Conservation (phyloP, 192 early-diverging fungal species). For the Allomyces macrogynus region DNA sequence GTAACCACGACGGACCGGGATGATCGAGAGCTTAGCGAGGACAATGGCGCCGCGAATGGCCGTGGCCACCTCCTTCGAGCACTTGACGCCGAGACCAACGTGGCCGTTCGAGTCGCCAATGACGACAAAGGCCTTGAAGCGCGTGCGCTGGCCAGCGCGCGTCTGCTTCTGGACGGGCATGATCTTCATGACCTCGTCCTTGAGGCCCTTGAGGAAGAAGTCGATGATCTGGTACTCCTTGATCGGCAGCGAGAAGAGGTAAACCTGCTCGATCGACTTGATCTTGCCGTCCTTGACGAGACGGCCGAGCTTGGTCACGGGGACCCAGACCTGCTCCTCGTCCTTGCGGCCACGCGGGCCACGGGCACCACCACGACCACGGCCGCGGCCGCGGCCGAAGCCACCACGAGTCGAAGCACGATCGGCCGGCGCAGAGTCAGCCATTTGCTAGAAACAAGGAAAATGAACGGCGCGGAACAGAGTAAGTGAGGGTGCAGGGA, state of each 20-base stretch:
- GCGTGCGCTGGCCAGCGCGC: conserved; percentile 96
- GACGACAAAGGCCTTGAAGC: conserved; percentile 99
- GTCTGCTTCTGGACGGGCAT: conserved; percentile 99
- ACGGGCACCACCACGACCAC: conserved; percentile 33
- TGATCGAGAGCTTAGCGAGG: conserved; percentile 92
- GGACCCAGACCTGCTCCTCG: conserved; percentile 56
- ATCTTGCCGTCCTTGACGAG: conserved; percentile 95
- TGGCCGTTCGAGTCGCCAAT: conserved; percentile 93
- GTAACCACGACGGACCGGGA: conserved; percentile 97
- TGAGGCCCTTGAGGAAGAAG: conserved; percentile 74
- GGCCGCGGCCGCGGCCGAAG: conserved; percentile 52
- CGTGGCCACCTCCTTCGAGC: conserved; percentile 98
- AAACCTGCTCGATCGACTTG: conserved; percentile 92
- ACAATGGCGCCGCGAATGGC: conserved; percentile 97
- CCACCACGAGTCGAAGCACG: conserved; percentile 60
- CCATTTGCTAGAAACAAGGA: conserved; percentile 31
- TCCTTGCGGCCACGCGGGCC: conserved; percentile 67
- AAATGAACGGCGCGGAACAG: no score
- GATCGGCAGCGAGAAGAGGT: conserved; percentile 93
- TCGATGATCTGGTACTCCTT: conserved; percentile 99
- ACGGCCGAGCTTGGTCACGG: conserved; percentile 97
- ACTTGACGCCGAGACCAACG: conserved; percentile 99
- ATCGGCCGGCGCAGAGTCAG: conserved; percentile 58
- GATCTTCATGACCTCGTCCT: conserved; percentile 99
- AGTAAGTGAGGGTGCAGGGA: no score